Evolutionary conservation across 2,329 filamentous ascomycete genomes (phyloP).

Genomic region (Tolypocladium pustulatum): DNA sequence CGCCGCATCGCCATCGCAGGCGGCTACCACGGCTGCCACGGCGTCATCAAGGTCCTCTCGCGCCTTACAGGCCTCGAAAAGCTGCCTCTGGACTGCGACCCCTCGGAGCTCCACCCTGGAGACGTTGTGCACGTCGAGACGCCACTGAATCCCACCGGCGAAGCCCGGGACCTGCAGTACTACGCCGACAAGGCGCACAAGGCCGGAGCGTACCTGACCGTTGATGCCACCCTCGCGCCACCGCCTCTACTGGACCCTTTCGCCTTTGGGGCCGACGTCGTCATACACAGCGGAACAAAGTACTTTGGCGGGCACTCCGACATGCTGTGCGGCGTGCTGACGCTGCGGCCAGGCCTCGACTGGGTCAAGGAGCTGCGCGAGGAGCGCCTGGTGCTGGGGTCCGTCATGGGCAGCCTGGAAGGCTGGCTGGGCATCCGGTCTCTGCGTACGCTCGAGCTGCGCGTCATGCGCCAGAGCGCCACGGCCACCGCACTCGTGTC

Average conservation of each 20-base stretch:
- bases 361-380: slow-evolving; percentile 51
- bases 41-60: slow-evolving; percentile 62
- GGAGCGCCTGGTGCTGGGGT: slow-evolving; percentile 70
- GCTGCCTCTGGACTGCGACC: slow-evolving; percentile 59
- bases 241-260: slow-evolving; percentile 86
- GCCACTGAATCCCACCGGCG: slow-evolving; percentile 82
- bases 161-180: slow-evolving; percentile 59
- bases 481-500: slow-evolving; percentile 59
- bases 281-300: slow-evolving; percentile 93
- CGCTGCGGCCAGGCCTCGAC: slow-evolving; percentile 42
- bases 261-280: slow-evolving; percentile 64
- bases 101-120: slow-evolving; percentile 57
- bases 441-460: slow-evolving; percentile 73
- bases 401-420: slow-evolving; percentile 81
- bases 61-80: slow-evolving; percentile 67
- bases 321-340: slow-evolving; percentile 78
- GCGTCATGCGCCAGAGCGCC: slow-evolving; percentile 65
- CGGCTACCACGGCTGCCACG: slow-evolving; percentile 92
- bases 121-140: slow-evolving; percentile 91
- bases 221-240: slow-evolving; percentile 89
- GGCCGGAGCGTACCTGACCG: slow-evolving; percentile 64
- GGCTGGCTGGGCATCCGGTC: slow-evolving; percentile 86
- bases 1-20: slow-evolving; percentile 70
- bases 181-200: slow-evolving; percentile 65
- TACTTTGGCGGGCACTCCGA: slow-evolving; percentile 95